phyloP scores from a whole-genome alignment of 768 basidiomycete species.

The Wakefieldia striispora region DNA sequence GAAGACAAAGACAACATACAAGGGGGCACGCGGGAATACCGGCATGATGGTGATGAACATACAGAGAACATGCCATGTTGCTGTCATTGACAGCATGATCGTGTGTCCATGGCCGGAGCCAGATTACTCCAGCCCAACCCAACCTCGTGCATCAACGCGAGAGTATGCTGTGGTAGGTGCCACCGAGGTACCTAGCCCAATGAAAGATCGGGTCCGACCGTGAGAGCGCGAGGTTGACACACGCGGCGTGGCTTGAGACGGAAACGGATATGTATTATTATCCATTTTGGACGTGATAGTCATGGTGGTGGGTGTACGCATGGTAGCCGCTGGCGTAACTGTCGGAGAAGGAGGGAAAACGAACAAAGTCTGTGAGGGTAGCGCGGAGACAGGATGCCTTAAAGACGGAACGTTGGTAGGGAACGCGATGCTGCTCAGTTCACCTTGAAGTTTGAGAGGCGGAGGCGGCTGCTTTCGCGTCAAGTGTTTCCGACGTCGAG shows the following conservation, averaged over 20 bases:
- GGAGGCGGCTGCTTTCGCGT: constrained; percentile 56
- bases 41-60: constrained; percentile 21
- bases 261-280: constrained; percentile 49
- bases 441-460: constrained; percentile 49
- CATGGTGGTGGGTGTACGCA: constrained; percentile 75
- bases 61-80: constrained; percentile 9
- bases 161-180: constrained; percentile 82
- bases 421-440: constrained; percentile 27
- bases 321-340: constrained; percentile 43
- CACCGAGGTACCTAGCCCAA: constrained; percentile 63
- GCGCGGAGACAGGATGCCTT: constrained; percentile 31
- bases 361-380: constrained; percentile 82
- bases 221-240: constrained; percentile 65
- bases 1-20: constrained; percentile 24
- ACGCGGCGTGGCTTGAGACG: constrained; percentile 61
- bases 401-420: constrained; percentile 21
- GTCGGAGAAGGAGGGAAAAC: constrained; percentile 82
- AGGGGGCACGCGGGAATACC: constrained; percentile 20
- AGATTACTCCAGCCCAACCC: constrained; percentile 52
- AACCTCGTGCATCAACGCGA: constrained; percentile 82
- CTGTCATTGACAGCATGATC: constrained; percentile 7
- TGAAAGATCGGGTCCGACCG: constrained; percentile 71
- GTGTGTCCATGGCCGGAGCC: constrained; percentile 6
- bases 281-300: constrained; percentile 66
- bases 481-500: constrained; percentile 46